These are phyloP conservation scores for Posidonia australis DNA, from an alignment of 106 monocot species.

Conservation along the genomic window DNA sequence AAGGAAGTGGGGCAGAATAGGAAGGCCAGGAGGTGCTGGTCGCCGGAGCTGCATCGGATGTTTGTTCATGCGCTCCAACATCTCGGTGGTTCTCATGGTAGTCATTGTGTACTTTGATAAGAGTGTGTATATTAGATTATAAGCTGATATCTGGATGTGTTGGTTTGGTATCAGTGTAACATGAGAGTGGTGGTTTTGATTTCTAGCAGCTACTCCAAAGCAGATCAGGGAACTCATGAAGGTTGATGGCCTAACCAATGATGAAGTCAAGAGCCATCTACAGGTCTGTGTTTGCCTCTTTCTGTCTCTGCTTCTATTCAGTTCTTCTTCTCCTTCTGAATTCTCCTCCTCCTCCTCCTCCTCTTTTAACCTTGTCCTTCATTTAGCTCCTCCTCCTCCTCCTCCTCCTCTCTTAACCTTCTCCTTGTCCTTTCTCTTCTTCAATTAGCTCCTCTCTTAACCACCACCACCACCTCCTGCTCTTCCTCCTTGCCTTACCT, in stretches of 20 bases:
- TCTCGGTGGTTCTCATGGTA: slow-evolving; percentile 14
- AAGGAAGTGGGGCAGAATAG: neutral
- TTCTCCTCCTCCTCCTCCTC: too few species aligned
- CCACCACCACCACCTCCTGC: too few species aligned
- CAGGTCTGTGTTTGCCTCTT: slow-evolving; percentile 4
- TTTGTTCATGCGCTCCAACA: slow-evolving; percentile 14
- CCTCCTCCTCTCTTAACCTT: too few species aligned
- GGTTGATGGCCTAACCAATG: slow-evolving; percentile 21
- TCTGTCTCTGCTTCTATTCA: too few species aligned
- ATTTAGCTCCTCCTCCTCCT: too few species aligned
- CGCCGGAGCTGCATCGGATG: slow-evolving; percentile 14
- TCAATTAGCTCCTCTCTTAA: too few species aligned
- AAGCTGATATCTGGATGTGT: neutral
- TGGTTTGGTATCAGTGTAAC: neutral
- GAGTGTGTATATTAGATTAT: too few species aligned
- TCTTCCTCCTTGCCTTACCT: too few species aligned
- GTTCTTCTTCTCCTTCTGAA: too few species aligned
- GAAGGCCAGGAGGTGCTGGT: slow-evolving; percentile 21
- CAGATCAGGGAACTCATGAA: slow-evolving; percentile 24
- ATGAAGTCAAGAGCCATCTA: slow-evolving; percentile 24
- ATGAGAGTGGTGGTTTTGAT: neutral
- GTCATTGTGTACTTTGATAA: too few species aligned
- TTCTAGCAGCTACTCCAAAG: slow-evolving; percentile 18
- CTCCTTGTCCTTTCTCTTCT: too few species aligned
- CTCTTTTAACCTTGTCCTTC: too few species aligned